Percentiles rank a stretch among this genome's conserved stretches.
Conservation (phyloP, 306 rosid species). For the Mimosa pudica region DNA sequence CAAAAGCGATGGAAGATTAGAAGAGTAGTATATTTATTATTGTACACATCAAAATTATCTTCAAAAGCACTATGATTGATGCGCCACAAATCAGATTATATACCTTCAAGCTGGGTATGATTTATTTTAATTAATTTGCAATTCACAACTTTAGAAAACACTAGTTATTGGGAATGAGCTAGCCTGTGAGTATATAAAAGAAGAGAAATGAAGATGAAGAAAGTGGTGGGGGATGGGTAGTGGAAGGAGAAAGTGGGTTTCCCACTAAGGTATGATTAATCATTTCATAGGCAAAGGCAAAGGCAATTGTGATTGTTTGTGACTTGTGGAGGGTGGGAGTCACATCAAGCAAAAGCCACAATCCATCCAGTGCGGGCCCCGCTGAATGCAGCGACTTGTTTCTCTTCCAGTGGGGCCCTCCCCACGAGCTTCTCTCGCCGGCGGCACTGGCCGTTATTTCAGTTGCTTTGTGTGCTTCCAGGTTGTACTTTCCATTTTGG, state of each 20-base stretch:
- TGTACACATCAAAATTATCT: background rate
- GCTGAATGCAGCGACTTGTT: slow-evolving; percentile 41
- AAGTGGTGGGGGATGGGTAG: slow-evolving; percentile 17
- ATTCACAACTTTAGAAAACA: background rate
- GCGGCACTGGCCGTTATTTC: slow-evolving; percentile 41
- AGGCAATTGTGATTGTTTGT: slow-evolving; percentile 16
- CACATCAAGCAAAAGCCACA: slow-evolving; percentile 34
- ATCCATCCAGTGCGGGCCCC: background rate
- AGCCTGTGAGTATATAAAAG: background rate
- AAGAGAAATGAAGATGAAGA: background rate
- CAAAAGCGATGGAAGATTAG: slow-evolving; percentile 8
- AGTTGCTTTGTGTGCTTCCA: slow-evolving; percentile 28
- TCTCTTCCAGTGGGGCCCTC: slow-evolving; percentile 37
- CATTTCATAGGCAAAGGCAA: slow-evolving; percentile 35
- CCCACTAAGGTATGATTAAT: slow-evolving; percentile 51
- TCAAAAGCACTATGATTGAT: slow-evolving; percentile 21
- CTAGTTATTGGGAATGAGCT: background rate
- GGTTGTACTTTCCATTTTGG: slow-evolving; percentile 26
- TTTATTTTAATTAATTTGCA: background rate
- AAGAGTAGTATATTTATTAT: background rate
- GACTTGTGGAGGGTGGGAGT: slow-evolving; percentile 18
- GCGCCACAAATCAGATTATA: slow-evolving; percentile 5
- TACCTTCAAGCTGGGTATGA: background rate
- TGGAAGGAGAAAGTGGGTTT: slow-evolving; percentile 48
- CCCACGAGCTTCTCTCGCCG: background rate